Percentiles rank a stretch among this genome's conserved stretches.
These are phyloP conservation scores for Leccinum pellstonianum DNA, from an alignment of 768 basidiomycete species.

Conservation along the genomic window DNA sequence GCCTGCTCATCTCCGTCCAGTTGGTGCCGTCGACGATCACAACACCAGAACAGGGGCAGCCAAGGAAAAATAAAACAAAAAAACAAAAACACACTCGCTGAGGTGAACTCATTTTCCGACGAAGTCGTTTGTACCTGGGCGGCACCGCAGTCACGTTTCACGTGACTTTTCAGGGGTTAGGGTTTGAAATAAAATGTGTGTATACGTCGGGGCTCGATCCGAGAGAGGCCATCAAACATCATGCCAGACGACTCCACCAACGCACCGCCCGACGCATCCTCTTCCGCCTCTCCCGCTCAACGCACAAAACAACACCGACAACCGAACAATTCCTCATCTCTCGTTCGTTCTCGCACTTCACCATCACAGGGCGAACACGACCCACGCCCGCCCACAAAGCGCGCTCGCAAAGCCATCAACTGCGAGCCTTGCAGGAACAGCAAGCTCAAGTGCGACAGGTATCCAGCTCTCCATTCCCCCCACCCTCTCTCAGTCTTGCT, in stretches of 20 bases:
- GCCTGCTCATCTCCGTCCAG: constrained; percentile 1
- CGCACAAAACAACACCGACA: constrained; percentile 22
- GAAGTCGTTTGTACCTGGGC: background rate
- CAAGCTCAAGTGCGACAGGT: constrained; percentile 90
- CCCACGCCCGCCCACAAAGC: constrained; percentile 70
- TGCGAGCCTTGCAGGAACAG: constrained; percentile 86
- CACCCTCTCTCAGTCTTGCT: background rate
- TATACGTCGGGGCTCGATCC: constrained; percentile 26
- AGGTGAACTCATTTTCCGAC: background rate
- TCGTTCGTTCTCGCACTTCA: constrained; percentile 47
- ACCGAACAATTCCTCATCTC: constrained; percentile 24
- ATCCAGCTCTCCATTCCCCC: background rate
- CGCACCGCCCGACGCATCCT: constrained; percentile 13
- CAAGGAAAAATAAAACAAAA: background rate
- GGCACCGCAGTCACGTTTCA: constrained; percentile 14
- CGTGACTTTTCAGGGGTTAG: constrained; percentile 24
- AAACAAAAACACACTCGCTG: background rate
- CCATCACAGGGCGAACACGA: constrained; percentile 55
- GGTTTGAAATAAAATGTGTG: constrained; percentile 24
- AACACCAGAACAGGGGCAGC: background rate
- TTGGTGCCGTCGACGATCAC: background rate
- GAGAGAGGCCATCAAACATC: constrained; percentile 22
- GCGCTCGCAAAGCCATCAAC: constrained; percentile 84
- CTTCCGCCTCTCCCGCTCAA: constrained; percentile 11
- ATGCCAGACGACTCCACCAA: constrained; percentile 33